Evolutionary conservation across 441 rosid genomes (phyloP).

Genomic region (Isatis lusitanica): DNA sequence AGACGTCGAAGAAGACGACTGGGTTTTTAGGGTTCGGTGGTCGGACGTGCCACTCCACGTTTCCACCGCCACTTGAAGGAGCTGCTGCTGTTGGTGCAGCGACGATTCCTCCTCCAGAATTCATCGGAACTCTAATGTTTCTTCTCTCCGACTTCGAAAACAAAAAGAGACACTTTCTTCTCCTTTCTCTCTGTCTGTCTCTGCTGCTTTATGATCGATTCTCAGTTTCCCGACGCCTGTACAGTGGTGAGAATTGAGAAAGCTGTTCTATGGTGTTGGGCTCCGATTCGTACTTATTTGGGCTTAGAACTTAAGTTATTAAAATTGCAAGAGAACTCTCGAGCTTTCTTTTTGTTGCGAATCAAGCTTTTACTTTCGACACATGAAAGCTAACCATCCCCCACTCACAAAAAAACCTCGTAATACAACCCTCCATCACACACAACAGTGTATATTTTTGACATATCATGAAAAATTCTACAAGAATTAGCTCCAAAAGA

Average conservation of each 20-base stretch:
- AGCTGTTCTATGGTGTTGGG: not conserved
- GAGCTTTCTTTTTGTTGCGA: not conserved
- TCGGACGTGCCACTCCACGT: constrained; percentile 93
- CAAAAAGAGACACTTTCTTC: not conserved
- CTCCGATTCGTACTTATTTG: constrained; percentile 3
- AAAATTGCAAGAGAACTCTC: not conserved
- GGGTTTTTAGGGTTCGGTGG: constrained; percentile 95
- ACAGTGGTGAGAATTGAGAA: not conserved
- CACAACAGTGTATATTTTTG: not conserved
- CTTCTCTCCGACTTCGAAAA: not conserved
- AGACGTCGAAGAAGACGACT: constrained; percentile 86
- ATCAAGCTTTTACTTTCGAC: not conserved
- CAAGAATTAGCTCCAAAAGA: not conserved
- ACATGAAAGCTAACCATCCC: not conserved
- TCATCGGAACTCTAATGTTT: constrained; percentile 37
- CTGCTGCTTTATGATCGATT: not conserved
- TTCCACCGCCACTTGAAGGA: constrained; percentile 45
- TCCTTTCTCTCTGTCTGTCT: not conserved
- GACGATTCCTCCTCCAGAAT: constrained; percentile 49
- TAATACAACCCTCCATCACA: not conserved
- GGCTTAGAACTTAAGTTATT: not conserved
- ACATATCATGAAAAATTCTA: not conserved
- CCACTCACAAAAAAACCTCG: too few relatives aligned
- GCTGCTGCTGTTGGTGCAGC: constrained; percentile 27
- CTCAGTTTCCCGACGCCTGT: not conserved